These are phyloP conservation scores for Tagetes patula DNA, from an alignment of 129 eudicot genomes.

Conservation along the genomic window DNA sequence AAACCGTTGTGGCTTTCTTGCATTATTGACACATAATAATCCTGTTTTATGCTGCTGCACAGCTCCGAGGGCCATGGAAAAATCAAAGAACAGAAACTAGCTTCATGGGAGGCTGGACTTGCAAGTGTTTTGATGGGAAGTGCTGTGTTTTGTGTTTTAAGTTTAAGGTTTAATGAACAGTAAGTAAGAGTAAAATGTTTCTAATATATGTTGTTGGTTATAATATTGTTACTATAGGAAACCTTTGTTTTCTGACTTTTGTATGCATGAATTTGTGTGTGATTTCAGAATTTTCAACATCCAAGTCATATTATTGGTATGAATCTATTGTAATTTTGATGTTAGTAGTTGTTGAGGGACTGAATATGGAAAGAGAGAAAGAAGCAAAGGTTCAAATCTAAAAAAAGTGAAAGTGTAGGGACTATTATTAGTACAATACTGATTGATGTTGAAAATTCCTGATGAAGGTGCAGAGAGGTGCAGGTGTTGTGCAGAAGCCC, in stretches of 20 bases:
- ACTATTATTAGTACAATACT: not conserved
- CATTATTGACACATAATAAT: not conserved
- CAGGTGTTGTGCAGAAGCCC: constrained; percentile 36
- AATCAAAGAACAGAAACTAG: constrained; percentile 62
- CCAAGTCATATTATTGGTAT: constrained; percentile 20
- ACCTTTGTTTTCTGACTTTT: constrained; percentile 21
- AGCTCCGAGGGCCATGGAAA: constrained; percentile 94
- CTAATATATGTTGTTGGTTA: constrained; percentile 20
- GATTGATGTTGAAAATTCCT: constrained; percentile 42
- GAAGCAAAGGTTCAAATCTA: not conserved
- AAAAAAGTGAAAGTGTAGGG: constrained; percentile 7
- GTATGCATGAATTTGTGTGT: constrained; percentile 31
- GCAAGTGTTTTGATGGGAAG: constrained; percentile 3
- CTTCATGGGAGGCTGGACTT: constrained; percentile 11
- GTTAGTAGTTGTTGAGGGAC: constrained; percentile 18
- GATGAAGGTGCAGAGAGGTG: constrained; percentile 31
- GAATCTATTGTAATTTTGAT: not conserved
- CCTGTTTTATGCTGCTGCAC: constrained; percentile 21
- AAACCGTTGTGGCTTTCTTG: not conserved
- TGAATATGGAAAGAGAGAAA: not conserved
- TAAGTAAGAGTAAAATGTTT: constrained; percentile 31
- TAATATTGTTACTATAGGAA: constrained; percentile 30
- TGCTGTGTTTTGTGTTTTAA: constrained; percentile 1
- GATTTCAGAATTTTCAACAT: constrained; percentile 22
- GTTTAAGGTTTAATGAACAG: constrained; percentile 14